These are phyloP conservation scores for Aspergillus hancockii DNA, from an alignment of 495 filamentous ascomycete species.

Conservation along the genomic window DNA sequence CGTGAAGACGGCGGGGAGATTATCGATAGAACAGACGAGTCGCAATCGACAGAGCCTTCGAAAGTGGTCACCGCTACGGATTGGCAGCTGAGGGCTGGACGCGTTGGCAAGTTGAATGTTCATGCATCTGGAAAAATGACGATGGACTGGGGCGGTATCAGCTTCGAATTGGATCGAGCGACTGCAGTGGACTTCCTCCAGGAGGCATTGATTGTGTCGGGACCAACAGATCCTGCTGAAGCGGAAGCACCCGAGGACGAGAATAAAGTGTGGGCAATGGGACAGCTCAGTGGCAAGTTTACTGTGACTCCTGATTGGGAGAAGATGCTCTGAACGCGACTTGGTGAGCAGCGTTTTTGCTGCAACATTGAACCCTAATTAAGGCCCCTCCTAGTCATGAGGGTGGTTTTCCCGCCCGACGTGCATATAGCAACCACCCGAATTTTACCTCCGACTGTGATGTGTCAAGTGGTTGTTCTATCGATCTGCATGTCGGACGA, in stretches of 20 bases:
- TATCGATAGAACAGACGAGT: constrained; percentile 28
- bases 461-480: background rate
- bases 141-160: constrained; percentile 53
- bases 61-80: constrained; percentile 42
- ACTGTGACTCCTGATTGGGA: constrained; percentile 53
- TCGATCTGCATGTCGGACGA: background rate
- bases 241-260: constrained; percentile 28
- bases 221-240: constrained; percentile 28
- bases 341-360: background rate
- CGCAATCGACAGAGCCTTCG: constrained; percentile 15
- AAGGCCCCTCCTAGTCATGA: background rate
- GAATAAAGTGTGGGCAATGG: constrained; percentile 50
- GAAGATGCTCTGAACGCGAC: constrained; percentile 37
- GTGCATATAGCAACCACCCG: background rate
- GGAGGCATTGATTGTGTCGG: constrained; percentile 46
- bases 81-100: constrained; percentile 53
- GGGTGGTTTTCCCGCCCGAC: background rate
- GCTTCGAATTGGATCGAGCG: constrained; percentile 46
- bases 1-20: constrained; percentile 35
- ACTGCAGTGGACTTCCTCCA: constrained; percentile 47
- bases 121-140: constrained; percentile 51
- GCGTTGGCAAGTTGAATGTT: constrained; percentile 56
- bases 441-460: background rate
- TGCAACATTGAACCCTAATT: background rate
- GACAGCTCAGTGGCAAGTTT: constrained; percentile 51